A percentile compares a stretch with the other conserved stretches of the same genome.
Evolutionary conservation across 768 basidiomycete genomes (phyloP).

Genomic region (Hydnum rufescens): DNA sequence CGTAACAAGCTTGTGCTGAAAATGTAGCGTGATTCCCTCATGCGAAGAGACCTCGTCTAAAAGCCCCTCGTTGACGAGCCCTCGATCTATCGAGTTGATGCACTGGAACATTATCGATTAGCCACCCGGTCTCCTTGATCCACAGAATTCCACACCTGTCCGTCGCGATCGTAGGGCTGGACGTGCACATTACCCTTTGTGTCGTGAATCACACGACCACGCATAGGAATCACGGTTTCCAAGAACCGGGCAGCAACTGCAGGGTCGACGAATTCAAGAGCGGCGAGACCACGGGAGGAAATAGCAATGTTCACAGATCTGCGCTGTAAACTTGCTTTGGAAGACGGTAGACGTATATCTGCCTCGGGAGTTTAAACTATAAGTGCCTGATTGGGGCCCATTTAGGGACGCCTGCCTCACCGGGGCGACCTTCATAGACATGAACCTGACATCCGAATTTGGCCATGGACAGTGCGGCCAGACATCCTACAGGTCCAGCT

Average conservation of each 20-base stretch:
- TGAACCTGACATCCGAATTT: slow-evolving; percentile 73
- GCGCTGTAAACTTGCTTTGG: slow-evolving; percentile 43
- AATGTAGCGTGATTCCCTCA: slow-evolving; percentile 46
- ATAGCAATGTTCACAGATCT: slow-evolving; percentile 95
- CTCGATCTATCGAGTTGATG: slow-evolving; percentile 86
- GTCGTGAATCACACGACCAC: slow-evolving; percentile 87
- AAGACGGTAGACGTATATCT: slow-evolving; percentile 61
- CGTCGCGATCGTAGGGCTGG: slow-evolving; percentile 72
- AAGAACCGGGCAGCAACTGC: slow-evolving; percentile 49
- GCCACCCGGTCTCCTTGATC: not conserved
- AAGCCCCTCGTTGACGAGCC: slow-evolving; percentile 69
- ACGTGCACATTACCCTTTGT: slow-evolving; percentile 50
- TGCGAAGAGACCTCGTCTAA: slow-evolving; percentile 49
- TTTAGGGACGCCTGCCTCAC: slow-evolving; percentile 25
- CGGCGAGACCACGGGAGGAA: slow-evolving; percentile 80
- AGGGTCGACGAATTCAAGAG: slow-evolving; percentile 62
- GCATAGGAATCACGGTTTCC: slow-evolving; percentile 76
- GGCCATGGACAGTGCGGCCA: slow-evolving; percentile 68
- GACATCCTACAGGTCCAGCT: slow-evolving; percentile 88
- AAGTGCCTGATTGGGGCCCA: no score
- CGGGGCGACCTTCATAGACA: slow-evolving; percentile 61
- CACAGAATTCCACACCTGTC: slow-evolving; percentile 34
- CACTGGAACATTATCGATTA: slow-evolving; percentile 28
- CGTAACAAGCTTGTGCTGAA: slow-evolving; percentile 60
- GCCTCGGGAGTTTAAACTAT: no score